phyloP scores from a whole-genome alignment of 768 basidiomycete species.

The Lentinus tigrinus region DNA sequence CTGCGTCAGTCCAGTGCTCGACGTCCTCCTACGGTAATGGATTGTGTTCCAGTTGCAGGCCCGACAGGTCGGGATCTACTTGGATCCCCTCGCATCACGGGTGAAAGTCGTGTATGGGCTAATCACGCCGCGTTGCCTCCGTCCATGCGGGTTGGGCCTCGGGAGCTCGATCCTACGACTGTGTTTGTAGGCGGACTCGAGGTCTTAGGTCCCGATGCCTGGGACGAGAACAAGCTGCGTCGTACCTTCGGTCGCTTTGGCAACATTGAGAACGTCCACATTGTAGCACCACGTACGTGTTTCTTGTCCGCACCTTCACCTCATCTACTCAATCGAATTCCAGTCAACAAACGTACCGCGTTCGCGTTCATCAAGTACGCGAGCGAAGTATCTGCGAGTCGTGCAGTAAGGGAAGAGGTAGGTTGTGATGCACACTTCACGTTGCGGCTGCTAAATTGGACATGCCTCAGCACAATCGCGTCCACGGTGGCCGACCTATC shows the following conservation, averaged over 20 bases:
- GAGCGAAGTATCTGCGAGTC: constrained; percentile 60
- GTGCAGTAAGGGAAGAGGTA: constrained; percentile 68
- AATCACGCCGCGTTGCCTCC: background rate
- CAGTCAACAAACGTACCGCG: constrained; percentile 63
- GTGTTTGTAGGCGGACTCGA: constrained; percentile 80
- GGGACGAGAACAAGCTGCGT: constrained; percentile 66
- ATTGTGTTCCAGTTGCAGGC: too few species aligned
- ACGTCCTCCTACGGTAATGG: too few species aligned
- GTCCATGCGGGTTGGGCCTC: background rate
- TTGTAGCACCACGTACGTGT: constrained; percentile 62
- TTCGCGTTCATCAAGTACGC: constrained; percentile 80
- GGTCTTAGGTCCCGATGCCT: constrained; percentile 57
- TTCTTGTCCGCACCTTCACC: background rate
- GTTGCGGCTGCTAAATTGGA: background rate
- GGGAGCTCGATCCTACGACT: constrained; percentile 61
- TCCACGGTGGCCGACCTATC: constrained; percentile 67
- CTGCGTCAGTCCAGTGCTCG: too few species aligned
- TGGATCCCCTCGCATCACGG: too few species aligned
- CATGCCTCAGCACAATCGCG: constrained; percentile 57
- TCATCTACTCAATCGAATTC: background rate
- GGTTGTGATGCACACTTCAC: constrained; percentile 4
- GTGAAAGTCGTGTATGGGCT: too few species aligned
- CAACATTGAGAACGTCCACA: constrained; percentile 59
- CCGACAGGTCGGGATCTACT: too few species aligned
- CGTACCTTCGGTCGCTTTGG: constrained; percentile 64